phyloP scores from a whole-genome alignment of 2,329 filamentous ascomycete species.

The Hansfordia pulvinata region DNA sequence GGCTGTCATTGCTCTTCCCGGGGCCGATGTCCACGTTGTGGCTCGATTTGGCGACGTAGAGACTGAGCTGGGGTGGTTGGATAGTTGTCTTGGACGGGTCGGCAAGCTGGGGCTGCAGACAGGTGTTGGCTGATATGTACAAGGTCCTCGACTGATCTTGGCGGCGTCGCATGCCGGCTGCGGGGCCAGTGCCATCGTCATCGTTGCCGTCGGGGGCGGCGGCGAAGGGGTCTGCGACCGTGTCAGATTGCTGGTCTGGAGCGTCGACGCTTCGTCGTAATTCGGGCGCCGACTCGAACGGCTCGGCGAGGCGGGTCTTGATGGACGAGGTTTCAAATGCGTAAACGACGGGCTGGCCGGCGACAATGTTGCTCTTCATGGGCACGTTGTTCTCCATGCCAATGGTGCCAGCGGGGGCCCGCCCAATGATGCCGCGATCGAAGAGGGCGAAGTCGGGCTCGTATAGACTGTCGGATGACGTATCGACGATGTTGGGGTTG shows the following conservation, averaged over 20 bases:
- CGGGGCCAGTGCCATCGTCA: constrained; percentile 6
- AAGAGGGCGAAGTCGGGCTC: constrained; percentile 48
- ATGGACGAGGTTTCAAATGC: constrained; percentile 45
- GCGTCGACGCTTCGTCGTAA: constrained; percentile 12
- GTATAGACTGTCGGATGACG: too few species aligned
- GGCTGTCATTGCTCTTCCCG: constrained; percentile 24
- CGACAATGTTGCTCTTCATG: constrained; percentile 40
- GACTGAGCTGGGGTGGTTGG: constrained; percentile 55
- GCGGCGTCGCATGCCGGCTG: constrained; percentile 9
- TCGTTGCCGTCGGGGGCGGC: constrained; percentile 6
- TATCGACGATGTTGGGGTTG: constrained; percentile 11
- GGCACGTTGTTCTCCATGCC: constrained; percentile 54
- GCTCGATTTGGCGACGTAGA: constrained; percentile 60
- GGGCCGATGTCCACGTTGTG: constrained; percentile 56
- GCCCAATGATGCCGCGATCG: constrained; percentile 48
- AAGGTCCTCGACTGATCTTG: constrained; percentile 32
- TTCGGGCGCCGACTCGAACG: constrained; percentile 7
- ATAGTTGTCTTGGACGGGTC: constrained; percentile 26
- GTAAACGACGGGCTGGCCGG: constrained; percentile 51
- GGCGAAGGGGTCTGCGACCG: constrained; percentile 4
- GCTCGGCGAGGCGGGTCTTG: constrained; percentile 21
- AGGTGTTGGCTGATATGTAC: constrained; percentile 80
- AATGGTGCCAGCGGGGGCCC: constrained; percentile 36
- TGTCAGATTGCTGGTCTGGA: constrained; percentile 5
- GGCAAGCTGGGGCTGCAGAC: constrained; percentile 55